Evolutionary conservation across 2,329 filamentous ascomycete species (phyloP).

Genomic region (Pseudogymnoascus sp.): DNA sequence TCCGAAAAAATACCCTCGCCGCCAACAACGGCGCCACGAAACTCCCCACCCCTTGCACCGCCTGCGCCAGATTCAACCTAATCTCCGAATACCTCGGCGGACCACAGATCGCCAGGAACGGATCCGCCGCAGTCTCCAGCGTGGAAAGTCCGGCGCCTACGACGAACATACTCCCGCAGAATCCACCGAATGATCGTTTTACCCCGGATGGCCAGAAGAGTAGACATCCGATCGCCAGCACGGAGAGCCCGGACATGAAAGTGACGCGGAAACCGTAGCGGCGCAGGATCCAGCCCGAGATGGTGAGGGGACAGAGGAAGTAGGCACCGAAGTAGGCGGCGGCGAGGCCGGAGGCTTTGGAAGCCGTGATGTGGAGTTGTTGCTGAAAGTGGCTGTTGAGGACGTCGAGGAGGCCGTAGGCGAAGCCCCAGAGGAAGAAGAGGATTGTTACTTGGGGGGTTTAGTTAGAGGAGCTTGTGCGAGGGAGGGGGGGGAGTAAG

Average conservation of each 20-base stretch:
- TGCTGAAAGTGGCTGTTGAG: constrained; percentile 37
- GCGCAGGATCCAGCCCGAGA: constrained; percentile 38
- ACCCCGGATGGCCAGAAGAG: constrained; percentile 51
- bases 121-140: constrained; percentile 70
- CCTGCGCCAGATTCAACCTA: constrained; percentile 70
- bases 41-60: constrained; percentile 69
- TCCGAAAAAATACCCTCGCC: constrained; percentile 66
- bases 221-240: constrained; percentile 56
- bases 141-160: constrained; percentile 67
- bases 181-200: constrained; percentile 40
- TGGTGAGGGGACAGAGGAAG: constrained; percentile 59
- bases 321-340: constrained; percentile 46
- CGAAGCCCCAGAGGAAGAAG: constrained; percentile 46
- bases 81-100: constrained; percentile 67
- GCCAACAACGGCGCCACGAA: constrained; percentile 49
- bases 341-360: constrained; percentile 14
- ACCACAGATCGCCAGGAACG: constrained; percentile 33
- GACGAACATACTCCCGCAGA: constrained; percentile 45
- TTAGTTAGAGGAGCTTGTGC: not conserved
- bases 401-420: constrained; percentile 37
- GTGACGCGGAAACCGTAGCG: constrained; percentile 57
- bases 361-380: constrained; percentile 29
- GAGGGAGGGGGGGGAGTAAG: not conserved
- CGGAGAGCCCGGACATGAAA: constrained; percentile 58
- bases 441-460: constrained; percentile 43